A percentile compares a stretch with the other conserved stretches of the same genome.
phyloP scores from a whole-genome alignment of 176 grass and related monocot genomes.

The Neostapfia colusana region DNA sequence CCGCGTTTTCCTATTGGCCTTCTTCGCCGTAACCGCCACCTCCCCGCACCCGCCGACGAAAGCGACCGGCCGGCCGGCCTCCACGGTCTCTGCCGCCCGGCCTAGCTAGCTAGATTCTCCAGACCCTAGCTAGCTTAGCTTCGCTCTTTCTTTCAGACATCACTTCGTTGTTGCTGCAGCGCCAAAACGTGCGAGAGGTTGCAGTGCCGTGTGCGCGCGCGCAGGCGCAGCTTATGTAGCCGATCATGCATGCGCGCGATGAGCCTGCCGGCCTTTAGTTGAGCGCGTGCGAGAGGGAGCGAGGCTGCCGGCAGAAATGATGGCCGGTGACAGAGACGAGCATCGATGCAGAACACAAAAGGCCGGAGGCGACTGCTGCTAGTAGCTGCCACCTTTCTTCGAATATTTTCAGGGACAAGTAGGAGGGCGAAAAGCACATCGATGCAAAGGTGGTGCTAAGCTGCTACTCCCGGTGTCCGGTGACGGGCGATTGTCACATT shows the following conservation, averaged over 20 bases:
- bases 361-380: background rate
- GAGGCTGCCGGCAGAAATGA: conserved; percentile 11
- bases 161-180: background rate
- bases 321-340: conserved; percentile 24
- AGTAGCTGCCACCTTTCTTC: conserved; percentile 6
- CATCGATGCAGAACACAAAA: background rate
- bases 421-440: too few relatives aligned
- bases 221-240: conserved; percentile 9
- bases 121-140: background rate
- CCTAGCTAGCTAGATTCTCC: conserved; percentile 16
- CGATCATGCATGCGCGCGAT: too few relatives aligned
- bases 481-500: conserved; percentile 13
- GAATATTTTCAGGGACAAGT: conserved; percentile 15
- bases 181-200: conserved; percentile 19
- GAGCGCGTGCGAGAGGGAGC: background rate
- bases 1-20: conserved; percentile 57
- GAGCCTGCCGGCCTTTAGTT: too few relatives aligned
- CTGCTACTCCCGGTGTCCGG: background rate
- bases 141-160: background rate
- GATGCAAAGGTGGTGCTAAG: conserved; percentile 3
- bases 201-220: conserved; percentile 9
- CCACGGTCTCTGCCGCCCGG: conserved; percentile 12
- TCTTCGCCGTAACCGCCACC: conserved; percentile 85
- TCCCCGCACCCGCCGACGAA: conserved; percentile 68
- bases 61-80: conserved; percentile 43